These are phyloP conservation scores for Endocladia muricata DNA, from an alignment of 31 red algal species.

Conservation along the genomic window DNA sequence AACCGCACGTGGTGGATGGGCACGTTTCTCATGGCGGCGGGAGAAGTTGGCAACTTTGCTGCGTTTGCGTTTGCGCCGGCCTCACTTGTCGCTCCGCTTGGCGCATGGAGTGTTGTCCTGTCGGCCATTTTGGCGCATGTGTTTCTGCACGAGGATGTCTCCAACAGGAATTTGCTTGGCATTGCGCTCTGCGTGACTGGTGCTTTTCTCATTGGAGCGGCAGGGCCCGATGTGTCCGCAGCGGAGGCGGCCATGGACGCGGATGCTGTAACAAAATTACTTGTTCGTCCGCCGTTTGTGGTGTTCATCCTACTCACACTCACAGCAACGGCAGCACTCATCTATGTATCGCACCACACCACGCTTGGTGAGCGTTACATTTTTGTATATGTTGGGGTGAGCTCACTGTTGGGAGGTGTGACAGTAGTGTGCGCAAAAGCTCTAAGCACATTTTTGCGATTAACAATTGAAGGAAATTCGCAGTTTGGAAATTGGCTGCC, in stretches of 20 bases:
- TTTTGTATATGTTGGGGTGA: slow-evolving; percentile 74
- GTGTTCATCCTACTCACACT: slow-evolving; percentile 62
- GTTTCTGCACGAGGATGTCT: slow-evolving; percentile 61
- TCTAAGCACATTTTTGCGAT: slow-evolving; percentile 64
- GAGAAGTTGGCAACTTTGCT: slow-evolving; percentile 85
- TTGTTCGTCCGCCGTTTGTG: slow-evolving; percentile 61
- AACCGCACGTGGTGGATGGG: slow-evolving; percentile 82
- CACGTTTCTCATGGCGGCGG: slow-evolving; percentile 75
- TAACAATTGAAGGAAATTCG: slow-evolving; percentile 72
- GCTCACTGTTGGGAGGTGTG: slow-evolving; percentile 74
- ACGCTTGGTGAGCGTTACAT: slow-evolving; percentile 58
- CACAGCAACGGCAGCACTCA: slow-evolving; percentile 34
- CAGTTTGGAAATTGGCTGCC: slow-evolving; percentile 60
- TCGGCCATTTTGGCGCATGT: slow-evolving; percentile 72
- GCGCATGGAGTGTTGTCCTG: slow-evolving; percentile 87
- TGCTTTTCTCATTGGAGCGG: slow-evolving; percentile 71
- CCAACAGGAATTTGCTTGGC: slow-evolving; percentile 55
- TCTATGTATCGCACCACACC: slow-evolving; percentile 59
- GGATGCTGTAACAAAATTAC: slow-evolving; percentile 42
- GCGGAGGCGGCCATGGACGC: slow-evolving; percentile 55
- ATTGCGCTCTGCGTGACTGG: slow-evolving; percentile 80
- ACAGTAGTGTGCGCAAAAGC: slow-evolving; percentile 82
- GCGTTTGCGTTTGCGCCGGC: slow-evolving; percentile 87
- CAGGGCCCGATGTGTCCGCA: slow-evolving; percentile 60
- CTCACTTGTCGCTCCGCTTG: slow-evolving; percentile 82